Evolutionary conservation across 1,284 basidiomycete species (phyloP), one percentile per base, ranked within the genome.

Genomic region (Cryptococcus floricola): DNA sequence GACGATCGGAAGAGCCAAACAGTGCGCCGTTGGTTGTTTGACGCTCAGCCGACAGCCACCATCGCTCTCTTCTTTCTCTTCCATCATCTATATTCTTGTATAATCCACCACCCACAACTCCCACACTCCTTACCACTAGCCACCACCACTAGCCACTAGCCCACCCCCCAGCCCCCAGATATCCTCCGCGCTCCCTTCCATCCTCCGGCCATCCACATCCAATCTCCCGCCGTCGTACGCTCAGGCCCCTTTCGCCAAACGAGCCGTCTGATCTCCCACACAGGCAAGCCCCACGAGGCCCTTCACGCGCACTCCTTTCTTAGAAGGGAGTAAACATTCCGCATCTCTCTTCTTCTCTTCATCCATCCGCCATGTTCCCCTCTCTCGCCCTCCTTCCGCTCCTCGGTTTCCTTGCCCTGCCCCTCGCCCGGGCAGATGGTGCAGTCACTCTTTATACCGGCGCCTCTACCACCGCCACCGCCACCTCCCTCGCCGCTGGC

Each of bases 391-490:
- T 50, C 31, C 28, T 27, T 43, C 9, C 50, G 51, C 46, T 60
- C 23, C 39, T 52, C 39, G 16, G 37, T 16, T 25, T 53, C 19
- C 27, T 50, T 23, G 9, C 38, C 27, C 23, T 49, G 27, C 41
- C 42, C 14, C 46, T 53, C 38, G n/a, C 25, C 43, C 37, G 14
- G 5, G 37, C 27, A 25, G 52, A 39, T 23, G 23, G 2, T 13
- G 18, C 34, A 27, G 31, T 70, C n/a, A 70, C 68, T 1, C 41
- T 70, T 3, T 70, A 70, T 54, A 69, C 61, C 13, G 59, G 52
- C 34, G 23, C 52, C 2, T 23, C 56, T 16, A 31, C 56, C 12
- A 50, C 55, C 4, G 52, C 62, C 3, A 56, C 61, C 6, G 39
- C 54, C 47, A 57, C 63, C n/a, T 46, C 63, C 4, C 31, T 54